Base-by-base conservation (phyloP, 768 basidiomycete species). In the Tulasnella sp. region DNA sequence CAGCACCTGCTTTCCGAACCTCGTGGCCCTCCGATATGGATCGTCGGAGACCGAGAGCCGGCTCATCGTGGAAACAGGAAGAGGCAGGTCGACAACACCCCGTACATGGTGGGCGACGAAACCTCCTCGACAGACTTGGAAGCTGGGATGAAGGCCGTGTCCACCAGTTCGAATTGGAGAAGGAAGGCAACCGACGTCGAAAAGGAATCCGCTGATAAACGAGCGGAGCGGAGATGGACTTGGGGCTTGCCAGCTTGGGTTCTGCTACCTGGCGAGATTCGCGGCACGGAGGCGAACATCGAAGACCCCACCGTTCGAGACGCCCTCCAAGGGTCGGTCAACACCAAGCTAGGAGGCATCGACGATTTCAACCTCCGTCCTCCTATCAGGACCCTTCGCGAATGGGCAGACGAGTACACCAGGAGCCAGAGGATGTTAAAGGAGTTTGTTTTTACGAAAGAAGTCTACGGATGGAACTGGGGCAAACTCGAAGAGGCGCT, bases 361-460 rank as follows among this genome's bases (percentile, higher is more conserved):
- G 75, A 76, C 55, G 75, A 76, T 26, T 5, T 40, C 75, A 35
- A 69, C 20, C 48, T 76, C 29, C 61, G 48, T n/a, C 75, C 75
- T 15, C 91, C 90, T 1, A 89, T 89, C 23, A 89, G 88, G 84
- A 87, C 90, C 0, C 82, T 94, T 67, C 86, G 92, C 40, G 87
- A 92, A 77, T 95, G 94, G 94, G 93, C 93, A 10, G 92, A 94
- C 80, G 90, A 92, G 77, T 95, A 93, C 81, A 93, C 92, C 78
- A 86, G 87, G 37, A 92, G 91, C 81, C 85, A 83, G 13, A 94
- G 91, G 81, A 83, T 87, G 20, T 85, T 95, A 79, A 95, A 94
- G 82, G 93, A 94, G 83, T 93, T 95, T 82, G 86, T 88, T 5
- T 92, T 93, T 79, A 85, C 87, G 35, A 93, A 93, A 86, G 91